Conservation (phyloP, 768 basidiomycete species). For the Naganishia vaughanmartiniae region DNA sequence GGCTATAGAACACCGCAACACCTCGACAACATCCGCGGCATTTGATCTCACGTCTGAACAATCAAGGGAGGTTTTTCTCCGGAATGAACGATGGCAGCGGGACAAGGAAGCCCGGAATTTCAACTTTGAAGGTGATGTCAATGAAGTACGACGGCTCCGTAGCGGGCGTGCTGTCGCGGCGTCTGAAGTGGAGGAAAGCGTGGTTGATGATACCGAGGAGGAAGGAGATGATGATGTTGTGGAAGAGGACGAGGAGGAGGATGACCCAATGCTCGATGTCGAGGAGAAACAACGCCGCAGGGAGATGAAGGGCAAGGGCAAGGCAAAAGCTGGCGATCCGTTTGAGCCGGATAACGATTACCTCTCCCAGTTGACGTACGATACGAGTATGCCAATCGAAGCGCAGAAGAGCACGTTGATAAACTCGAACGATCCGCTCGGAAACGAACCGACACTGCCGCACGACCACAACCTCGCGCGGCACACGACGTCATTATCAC, state of each 20-base stretch:
- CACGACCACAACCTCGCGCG: background rate
- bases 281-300: background rate
- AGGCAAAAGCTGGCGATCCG: background rate
- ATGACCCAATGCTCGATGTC: background rate
- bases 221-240: slow-evolving; percentile 17
- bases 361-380: slow-evolving; percentile 10
- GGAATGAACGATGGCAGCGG: slow-evolving; percentile 42
- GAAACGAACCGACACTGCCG: background rate
- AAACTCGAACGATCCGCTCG: too few relatives aligned
- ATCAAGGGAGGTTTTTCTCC: slow-evolving; percentile 41
- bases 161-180: slow-evolving; percentile 41
- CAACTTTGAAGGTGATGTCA: slow-evolving; percentile 46
- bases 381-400: slow-evolving; percentile 23
- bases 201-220: slow-evolving; percentile 23
- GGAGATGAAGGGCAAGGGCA: slow-evolving; percentile 15
- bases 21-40: background rate
- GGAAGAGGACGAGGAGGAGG: slow-evolving; percentile 10
- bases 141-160: slow-evolving; percentile 44
- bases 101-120: slow-evolving; percentile 51
- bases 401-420: slow-evolving; percentile 6
- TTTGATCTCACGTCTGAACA: slow-evolving; percentile 23
- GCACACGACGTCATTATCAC: slow-evolving; percentile 10
- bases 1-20: background rate
- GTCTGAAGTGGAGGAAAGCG: slow-evolving; percentile 1
- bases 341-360: slow-evolving; percentile 15